Evolutionary conservation across 1,284 basidiomycete species (phyloP).

Genomic region (Melampsora medusae): DNA sequence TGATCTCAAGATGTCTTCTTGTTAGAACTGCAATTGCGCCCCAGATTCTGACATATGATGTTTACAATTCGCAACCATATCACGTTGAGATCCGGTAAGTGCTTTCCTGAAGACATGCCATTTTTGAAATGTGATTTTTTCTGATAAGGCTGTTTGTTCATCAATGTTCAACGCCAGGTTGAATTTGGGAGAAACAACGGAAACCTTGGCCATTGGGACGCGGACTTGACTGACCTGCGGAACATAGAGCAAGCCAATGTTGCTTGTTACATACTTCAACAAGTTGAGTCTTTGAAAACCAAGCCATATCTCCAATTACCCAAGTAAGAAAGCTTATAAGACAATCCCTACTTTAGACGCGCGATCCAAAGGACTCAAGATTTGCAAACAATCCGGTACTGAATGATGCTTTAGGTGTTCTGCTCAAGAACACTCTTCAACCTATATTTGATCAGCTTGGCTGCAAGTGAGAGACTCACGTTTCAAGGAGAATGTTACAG

Average conservation of each 20-base stretch:
- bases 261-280: constrained; percentile 1
- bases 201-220: not conserved
- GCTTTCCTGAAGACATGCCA: not conserved
- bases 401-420: not conserved
- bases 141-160: not conserved
- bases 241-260: constrained; percentile 2
- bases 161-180: not conserved
- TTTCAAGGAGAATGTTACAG: too few relatives aligned
- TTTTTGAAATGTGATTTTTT: too few relatives aligned
- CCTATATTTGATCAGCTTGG: constrained; percentile 5
- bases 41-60: too few relatives aligned
- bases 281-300: not conserved
- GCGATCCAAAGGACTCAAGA: constrained; percentile 3
- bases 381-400: not conserved
- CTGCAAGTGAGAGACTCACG: not conserved
- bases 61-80: not conserved
- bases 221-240: not conserved
- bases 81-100: not conserved
- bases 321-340: not conserved
- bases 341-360: not conserved
- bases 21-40: too few relatives aligned
- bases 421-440: not conserved
- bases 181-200: constrained; percentile 1
- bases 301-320: not conserved
- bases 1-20: too few relatives aligned